These are phyloP conservation scores for Cairneyella variabilis DNA, from an alignment of 495 filamentous ascomycete genomes.

Conservation along the genomic window DNA sequence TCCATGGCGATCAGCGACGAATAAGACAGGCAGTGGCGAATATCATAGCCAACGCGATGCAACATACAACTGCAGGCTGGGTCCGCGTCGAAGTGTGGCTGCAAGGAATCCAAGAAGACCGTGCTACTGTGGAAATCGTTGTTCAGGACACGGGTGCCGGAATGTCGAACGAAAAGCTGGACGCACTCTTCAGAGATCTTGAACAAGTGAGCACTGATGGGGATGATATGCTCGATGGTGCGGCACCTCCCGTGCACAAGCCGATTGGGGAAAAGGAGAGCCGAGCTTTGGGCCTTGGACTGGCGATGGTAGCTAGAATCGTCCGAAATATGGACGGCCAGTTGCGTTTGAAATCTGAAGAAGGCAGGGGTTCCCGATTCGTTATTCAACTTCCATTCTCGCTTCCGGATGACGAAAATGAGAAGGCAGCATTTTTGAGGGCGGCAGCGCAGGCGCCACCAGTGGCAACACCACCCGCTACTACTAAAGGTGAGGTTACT, in stretches of 20 bases:
- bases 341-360: conserved; percentile 79
- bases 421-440: background rate
- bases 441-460: conserved; percentile 7
- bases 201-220: conserved; percentile 73
- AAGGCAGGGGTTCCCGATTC: conserved; percentile 81
- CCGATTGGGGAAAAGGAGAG: conserved; percentile 12
- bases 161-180: conserved; percentile 68
- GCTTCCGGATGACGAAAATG: conserved; percentile 45
- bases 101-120: conserved; percentile 25
- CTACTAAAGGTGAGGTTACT: conserved; percentile 48
- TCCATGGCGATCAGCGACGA: conserved; percentile 75
- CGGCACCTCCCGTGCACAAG: conserved; percentile 29
- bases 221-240: conserved; percentile 34
- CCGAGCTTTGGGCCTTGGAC: conserved; percentile 67
- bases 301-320: conserved; percentile 82
- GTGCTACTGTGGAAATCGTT: conserved; percentile 59
- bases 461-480: conserved; percentile 26
- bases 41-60: conserved; percentile 79
- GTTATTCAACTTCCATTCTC: conserved; percentile 67
- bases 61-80: conserved; percentile 68
- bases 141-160: conserved; percentile 79
- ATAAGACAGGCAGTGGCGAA: conserved; percentile 81
- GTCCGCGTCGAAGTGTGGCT: conserved; percentile 68
- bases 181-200: conserved; percentile 77
- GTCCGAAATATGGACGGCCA: conserved; percentile 91